Evolutionary conservation across 805 yeast species (phyloP).

Genomic region (Ogataea paraovalis): DNA sequence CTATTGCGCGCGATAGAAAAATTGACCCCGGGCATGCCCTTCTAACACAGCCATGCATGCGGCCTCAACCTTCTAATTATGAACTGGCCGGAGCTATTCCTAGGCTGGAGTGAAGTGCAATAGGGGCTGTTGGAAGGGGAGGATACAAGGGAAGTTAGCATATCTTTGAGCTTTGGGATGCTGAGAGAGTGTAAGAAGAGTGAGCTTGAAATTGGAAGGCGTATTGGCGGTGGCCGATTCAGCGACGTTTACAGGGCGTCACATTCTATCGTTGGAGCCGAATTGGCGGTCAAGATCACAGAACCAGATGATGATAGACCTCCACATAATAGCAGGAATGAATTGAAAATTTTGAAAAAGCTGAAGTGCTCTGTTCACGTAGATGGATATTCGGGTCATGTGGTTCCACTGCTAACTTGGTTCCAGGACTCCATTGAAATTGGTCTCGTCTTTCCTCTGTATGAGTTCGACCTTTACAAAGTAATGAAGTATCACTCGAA

Average conservation of each 20-base stretch:
- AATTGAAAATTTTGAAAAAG: conserved; percentile 35
- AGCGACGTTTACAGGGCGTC: conserved; percentile 34
- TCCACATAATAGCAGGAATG: conserved; percentile 51
- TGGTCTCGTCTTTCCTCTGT: conserved; percentile 41
- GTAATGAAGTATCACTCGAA: conserved; percentile 33
- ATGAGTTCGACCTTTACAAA: conserved; percentile 32
- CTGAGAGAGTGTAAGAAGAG: too few species aligned
- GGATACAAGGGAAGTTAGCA: too few species aligned
- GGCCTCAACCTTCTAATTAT: too few species aligned
- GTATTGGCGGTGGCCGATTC: conserved; percentile 42
- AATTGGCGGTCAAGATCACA: conserved; percentile 44
- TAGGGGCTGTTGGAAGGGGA: too few species aligned
- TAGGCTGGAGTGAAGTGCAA: too few species aligned
- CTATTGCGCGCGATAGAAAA: too few species aligned
- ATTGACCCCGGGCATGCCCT: too few species aligned
- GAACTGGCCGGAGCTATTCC: too few species aligned
- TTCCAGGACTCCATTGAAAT: conserved; percentile 29
- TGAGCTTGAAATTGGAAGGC: conserved; percentile 16
- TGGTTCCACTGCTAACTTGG: conserved; percentile 13
- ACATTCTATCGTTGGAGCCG: conserved; percentile 2
- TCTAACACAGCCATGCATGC: too few species aligned
- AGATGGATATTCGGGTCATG: conserved; percentile 7
- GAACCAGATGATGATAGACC: conserved; percentile 47
- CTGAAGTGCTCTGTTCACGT: conserved; percentile 5
- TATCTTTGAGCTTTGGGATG: too few species aligned